phyloP scores from a whole-genome alignment of 1,139 yeast species.

The Hansenula anomala region DNA sequence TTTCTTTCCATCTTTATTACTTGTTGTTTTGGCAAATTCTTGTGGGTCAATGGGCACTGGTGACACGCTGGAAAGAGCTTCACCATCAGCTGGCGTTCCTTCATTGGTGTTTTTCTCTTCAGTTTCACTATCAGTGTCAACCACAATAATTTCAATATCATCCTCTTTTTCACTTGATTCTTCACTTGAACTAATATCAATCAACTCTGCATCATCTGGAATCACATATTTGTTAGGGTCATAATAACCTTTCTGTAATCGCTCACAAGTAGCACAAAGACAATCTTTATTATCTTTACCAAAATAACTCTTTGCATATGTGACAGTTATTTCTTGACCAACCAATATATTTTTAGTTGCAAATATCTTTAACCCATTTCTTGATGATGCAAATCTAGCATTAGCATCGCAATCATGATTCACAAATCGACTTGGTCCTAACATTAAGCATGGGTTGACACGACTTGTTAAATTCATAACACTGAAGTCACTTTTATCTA shows the following conservation, averaged over 20 bases:
- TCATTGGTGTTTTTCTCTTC: neutral
- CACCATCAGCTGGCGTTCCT: neutral
- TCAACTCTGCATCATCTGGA: conserved; percentile 6
- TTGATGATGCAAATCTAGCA: conserved; percentile 30
- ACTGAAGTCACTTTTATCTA: conserved; percentile 33
- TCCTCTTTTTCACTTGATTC: conserved; percentile 4
- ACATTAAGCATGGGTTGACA: conserved; percentile 34
- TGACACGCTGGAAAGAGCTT: neutral
- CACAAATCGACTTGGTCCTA: conserved; percentile 44
- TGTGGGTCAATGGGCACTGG: conserved; percentile 1
- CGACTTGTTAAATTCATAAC: conserved; percentile 32
- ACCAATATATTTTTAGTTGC: conserved; percentile 29
- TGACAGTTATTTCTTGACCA: conserved; percentile 44
- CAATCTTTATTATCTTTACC: conserved; percentile 38
- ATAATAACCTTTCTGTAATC: conserved; percentile 21
- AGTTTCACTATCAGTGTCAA: conserved; percentile 4
- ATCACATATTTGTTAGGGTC: conserved; percentile 8
- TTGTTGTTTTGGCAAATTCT: neutral
- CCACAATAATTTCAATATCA: conserved; percentile 2
- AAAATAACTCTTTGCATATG: conserved; percentile 37
- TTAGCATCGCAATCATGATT: conserved; percentile 43
- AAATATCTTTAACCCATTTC: conserved; percentile 27
- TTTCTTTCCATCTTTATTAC: neutral
- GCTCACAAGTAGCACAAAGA: conserved; percentile 40
- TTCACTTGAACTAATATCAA: conserved; percentile 9